A percentile compares a stretch with the other conserved stretches of the same genome.
Conservation (phyloP, 2,329 filamentous ascomycete genomes). For the Cladosporium sp. region DNA sequence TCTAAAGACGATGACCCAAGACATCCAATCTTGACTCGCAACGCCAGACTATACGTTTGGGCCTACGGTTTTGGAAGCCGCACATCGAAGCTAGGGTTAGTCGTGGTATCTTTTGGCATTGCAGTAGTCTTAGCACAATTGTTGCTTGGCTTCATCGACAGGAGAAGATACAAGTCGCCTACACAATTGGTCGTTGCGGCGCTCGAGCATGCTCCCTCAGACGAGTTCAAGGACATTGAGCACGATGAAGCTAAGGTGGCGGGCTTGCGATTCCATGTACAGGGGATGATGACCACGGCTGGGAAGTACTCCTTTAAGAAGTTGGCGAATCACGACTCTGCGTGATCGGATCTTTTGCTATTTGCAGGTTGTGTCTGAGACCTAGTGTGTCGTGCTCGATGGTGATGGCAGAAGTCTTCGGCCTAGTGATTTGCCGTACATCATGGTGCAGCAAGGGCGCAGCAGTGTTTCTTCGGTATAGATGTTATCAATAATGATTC, state of each 20-base stretch:
- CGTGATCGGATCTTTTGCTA: no score
- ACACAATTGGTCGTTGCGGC: conserved; percentile 24
- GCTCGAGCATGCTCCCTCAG: conserved; percentile 20
- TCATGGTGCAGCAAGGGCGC: no score
- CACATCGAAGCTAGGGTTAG: conserved; percentile 19
- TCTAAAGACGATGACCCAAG: neutral
- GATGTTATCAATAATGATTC: no score
- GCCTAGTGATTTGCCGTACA: no score
- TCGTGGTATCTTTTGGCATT: conserved; percentile 17
- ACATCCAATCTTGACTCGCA: conserved; percentile 9
- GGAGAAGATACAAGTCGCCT: conserved; percentile 15
- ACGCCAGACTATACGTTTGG: conserved; percentile 22
- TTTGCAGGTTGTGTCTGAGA: no score
- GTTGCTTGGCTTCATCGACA: conserved; percentile 16
- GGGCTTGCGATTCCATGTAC: conserved; percentile 17
- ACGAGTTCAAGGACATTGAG: conserved; percentile 19
- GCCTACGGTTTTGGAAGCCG: conserved; percentile 22
- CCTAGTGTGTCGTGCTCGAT: no score
- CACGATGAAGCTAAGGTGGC: conserved; percentile 19
- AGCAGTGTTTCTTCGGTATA: no score
- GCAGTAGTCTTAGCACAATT: conserved; percentile 20
- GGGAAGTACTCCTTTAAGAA: conserved; percentile 18
- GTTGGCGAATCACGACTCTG: neutral
- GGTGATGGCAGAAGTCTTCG: no score
- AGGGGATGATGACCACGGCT: conserved; percentile 11